phyloP scores from a whole-genome alignment of 192 early-diverging fungal genomes.

The Backusella tuberculispora region DNA sequence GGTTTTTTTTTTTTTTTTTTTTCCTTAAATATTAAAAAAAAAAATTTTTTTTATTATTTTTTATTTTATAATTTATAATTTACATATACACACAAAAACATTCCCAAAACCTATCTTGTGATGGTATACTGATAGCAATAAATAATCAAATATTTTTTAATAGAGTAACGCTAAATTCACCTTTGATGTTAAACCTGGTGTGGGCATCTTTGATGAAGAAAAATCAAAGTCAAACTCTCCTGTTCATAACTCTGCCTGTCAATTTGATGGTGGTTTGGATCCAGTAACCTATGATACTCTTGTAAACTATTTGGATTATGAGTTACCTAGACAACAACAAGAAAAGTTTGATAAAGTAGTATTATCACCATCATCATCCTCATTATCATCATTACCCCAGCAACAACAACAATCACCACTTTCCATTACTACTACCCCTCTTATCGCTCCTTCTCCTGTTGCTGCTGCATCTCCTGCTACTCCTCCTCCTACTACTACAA shows the following conservation, averaged over 20 bases:
- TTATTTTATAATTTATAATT: no score
- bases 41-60: no score
- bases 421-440: not conserved
- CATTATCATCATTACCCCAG: not conserved
- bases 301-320: constrained; percentile 45
- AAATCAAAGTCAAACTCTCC: constrained; percentile 16
- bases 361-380: not conserved
- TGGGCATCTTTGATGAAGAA: constrained; percentile 52
- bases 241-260: not conserved
- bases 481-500: not conserved
- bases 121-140: not conserved
- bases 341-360: not conserved
- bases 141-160: not conserved
- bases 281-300: constrained; percentile 41
- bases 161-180: constrained; percentile 73
- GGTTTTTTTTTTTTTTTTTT: no score
- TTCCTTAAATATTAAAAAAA: no score
- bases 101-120: no score
- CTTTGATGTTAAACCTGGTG: constrained; percentile 62
- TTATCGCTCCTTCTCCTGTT: constrained; percentile 3
- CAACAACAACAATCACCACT: not conserved
- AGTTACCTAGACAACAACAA: constrained; percentile 37
- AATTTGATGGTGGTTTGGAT: constrained; percentile 24
- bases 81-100: no score
- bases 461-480: not conserved